Evolutionary conservation across 345 rosid genomes (phyloP).

Genomic region (Eucalyptus brandiana): DNA sequence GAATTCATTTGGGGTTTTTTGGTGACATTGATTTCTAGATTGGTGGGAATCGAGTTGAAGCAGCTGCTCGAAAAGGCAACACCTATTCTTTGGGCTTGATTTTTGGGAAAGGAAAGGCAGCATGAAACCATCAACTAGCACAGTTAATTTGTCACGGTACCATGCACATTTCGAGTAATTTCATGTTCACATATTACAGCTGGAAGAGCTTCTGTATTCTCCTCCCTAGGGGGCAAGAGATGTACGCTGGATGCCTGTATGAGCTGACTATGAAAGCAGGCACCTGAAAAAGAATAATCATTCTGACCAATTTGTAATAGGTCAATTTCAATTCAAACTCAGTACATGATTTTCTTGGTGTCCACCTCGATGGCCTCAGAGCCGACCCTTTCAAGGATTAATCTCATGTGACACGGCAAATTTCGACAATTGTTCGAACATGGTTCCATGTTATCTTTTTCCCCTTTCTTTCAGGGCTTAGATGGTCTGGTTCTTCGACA

Average conservation of each 20-base stretch:
- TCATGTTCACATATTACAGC: not conserved
- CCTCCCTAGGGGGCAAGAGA: not conserved
- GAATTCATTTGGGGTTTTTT: not conserved
- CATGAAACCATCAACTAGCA: slow-evolving; percentile 1
- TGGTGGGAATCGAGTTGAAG: slow-evolving; percentile 72
- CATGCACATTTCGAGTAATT: not conserved
- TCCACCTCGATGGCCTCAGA: not conserved
- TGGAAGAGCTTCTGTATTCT: not conserved
- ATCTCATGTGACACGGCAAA: not conserved
- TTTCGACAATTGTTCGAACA: not conserved
- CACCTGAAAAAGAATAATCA: not conserved
- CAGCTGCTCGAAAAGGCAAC: slow-evolving; percentile 62
- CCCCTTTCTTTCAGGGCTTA: not conserved
- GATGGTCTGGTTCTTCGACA: not conserved
- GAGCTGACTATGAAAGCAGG: not conserved
- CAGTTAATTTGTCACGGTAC: not conserved
- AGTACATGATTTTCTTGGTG: not conserved
- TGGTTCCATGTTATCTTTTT: not conserved
- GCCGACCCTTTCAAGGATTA: not conserved
- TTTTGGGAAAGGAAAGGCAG: slow-evolving; percentile 60
- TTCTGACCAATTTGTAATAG: not conserved
- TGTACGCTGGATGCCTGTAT: not conserved
- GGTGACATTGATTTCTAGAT: slow-evolving; percentile 17
- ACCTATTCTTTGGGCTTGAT: slow-evolving; percentile 64
- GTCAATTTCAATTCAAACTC: not conserved